These are phyloP conservation scores for Mycena sanguinolenta DNA, from an alignment of 768 basidiomycete species.

Conservation along the genomic window DNA sequence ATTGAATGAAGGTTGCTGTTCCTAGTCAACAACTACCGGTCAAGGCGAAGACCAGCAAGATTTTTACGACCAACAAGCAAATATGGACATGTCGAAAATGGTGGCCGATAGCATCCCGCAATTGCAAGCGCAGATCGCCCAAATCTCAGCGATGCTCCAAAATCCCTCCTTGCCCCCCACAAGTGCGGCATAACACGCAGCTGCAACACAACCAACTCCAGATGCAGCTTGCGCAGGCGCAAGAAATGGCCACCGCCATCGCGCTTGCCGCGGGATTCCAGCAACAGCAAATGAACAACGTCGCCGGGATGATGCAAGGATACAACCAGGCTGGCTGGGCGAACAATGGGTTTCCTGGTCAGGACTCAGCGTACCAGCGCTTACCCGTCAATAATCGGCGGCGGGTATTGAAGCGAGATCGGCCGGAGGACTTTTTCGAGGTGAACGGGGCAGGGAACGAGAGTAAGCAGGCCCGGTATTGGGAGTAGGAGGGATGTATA, in stretches of 20 bases:
- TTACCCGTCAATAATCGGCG: constrained; percentile 86
- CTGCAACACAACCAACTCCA: constrained; percentile 87
- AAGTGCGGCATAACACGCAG: constrained; percentile 84
- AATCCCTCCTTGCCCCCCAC: constrained; percentile 79
- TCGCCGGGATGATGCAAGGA: constrained; percentile 52
- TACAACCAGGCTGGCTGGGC: constrained; percentile 55
- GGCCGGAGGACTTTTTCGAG: constrained; percentile 88
- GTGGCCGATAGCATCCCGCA: constrained; percentile 83
- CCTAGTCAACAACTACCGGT: constrained; percentile 34
- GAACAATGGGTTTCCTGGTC: constrained; percentile 64
- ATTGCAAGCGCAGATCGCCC: constrained; percentile 87
- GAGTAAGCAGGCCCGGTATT: constrained; percentile 78
- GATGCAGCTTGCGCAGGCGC: constrained; percentile 84
- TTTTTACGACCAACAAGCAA: constrained; percentile 79
- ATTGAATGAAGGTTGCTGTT: neutral
- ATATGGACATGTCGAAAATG: constrained; percentile 79
- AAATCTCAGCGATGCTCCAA: constrained; percentile 83
- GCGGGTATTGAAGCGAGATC: constrained; percentile 81
- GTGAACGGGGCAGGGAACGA: constrained; percentile 75
- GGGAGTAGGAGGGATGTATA: constrained; percentile 65
- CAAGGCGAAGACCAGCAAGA: constrained; percentile 68
- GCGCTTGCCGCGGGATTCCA: constrained; percentile 72
- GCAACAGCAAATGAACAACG: constrained; percentile 65
- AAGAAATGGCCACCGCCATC: constrained; percentile 75
- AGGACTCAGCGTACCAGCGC: constrained; percentile 91